Base-by-base conservation (phyloP, 192 early-diverging fungal genomes). In the Bifiguratus adelaidae region DNA sequence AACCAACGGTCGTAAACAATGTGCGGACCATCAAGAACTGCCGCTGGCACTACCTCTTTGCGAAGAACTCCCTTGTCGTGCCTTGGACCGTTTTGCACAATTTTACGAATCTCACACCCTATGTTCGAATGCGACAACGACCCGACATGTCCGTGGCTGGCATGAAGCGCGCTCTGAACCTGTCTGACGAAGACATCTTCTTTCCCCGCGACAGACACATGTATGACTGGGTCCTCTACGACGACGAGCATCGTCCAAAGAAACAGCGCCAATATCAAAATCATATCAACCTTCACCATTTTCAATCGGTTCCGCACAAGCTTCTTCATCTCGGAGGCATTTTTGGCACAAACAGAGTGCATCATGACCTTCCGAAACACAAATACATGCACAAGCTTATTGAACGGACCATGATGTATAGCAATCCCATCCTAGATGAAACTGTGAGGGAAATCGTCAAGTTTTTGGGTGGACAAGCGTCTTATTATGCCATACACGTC, bases 221-320 rank as follows among this genome's bases (percentile, higher is more conserved):
- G 21, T 75, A 68, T 25, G 73, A 70, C 38, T 78, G 69, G 53
- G 37, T 62, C 13, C 48, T 78, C 24, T 74, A 57, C 33, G 73
- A 78, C 47, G 38, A 50, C 30, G 43, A 41, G 46, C 35, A 23
- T 8, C 5, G 45, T 41, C 3, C 34, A 40, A 6, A 30, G 40
- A 47, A 47, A 25, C 22, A 36, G 12, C 48, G 18, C 11, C 41
- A 49, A 27, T 73, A 70, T 44, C n/a, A 53, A 22, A 20, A 53
- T 5, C 29, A 30, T 29, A 7, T 63, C 4, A 48, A 48, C n/a
- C 40, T 67, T 15, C 12, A 52, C 25, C 54, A 60, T 6, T 57
- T 70, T 23, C 34, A 32, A 25, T 26, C 55, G 2, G 33, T 48
- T 7, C 24, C 21, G 4, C 50, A 72, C 20, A 53, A 58, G 11